Percentiles rank a stretch among this genome's conserved stretches.
Conservation (phyloP, 495 filamentous ascomycete species). For the Cenococcum geophilum region DNA sequence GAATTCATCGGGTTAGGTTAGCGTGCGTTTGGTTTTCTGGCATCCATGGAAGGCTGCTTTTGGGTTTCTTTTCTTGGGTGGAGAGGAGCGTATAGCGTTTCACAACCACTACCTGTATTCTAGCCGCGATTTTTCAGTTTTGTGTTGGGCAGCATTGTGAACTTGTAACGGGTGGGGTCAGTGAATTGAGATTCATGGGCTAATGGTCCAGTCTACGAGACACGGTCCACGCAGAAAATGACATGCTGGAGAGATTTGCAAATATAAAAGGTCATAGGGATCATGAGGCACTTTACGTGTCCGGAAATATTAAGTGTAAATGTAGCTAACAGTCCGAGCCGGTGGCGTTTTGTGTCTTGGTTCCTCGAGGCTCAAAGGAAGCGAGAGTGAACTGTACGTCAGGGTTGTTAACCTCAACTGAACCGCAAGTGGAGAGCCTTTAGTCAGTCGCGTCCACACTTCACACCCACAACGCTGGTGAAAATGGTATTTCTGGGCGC, state of each 20-base stretch:
- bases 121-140: neutral
- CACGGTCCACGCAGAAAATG: too few species aligned
- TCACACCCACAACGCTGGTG: neutral
- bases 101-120: slow-evolving; percentile 7
- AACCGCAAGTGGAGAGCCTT: neutral
- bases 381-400: neutral
- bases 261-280: too few species aligned
- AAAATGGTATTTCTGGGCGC: neutral
- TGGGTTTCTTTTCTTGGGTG: slow-evolving; percentile 10
- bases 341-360: neutral
- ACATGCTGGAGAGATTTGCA: too few species aligned
- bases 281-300: neutral
- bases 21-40: slow-evolving; percentile 20
- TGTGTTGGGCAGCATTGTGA: slow-evolving; percentile 9
- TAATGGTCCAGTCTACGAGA: neutral
- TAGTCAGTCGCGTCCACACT: neutral
- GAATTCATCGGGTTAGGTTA: slow-evolving; percentile 18
- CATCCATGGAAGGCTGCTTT: slow-evolving; percentile 18
- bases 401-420: neutral
- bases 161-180: neutral
- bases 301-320: neutral
- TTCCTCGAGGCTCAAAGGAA: neutral
- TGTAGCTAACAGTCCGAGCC: neutral
- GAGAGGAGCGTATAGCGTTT: neutral
- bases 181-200: neutral